A percentile compares a stretch with the other conserved stretches of the same genome.
phyloP scores from a whole-genome alignment of 2,329 filamentous ascomycete genomes.

The Onygenales sp. region DNA sequence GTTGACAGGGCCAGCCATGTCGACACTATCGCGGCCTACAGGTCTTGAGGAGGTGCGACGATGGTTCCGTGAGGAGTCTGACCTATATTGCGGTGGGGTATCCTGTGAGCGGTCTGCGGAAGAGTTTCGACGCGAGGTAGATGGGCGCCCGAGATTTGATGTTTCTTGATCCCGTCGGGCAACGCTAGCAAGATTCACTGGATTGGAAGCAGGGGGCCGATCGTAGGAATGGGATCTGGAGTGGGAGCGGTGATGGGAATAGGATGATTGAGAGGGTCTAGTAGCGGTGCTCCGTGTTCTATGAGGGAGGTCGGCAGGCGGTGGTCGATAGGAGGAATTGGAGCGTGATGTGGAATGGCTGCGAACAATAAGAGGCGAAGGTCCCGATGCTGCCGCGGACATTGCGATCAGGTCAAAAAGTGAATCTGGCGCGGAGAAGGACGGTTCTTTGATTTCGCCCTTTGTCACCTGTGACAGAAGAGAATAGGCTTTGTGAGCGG shows the following conservation, averaged over 20 bases:
- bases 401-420: constrained; percentile 17
- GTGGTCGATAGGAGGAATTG: constrained; percentile 32
- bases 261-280: constrained; percentile 29
- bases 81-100: constrained; percentile 37
- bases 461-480: neutral
- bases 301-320: constrained; percentile 34
- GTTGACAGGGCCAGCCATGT: constrained; percentile 32
- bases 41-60: constrained; percentile 32
- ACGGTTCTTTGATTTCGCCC: neutral
- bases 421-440: neutral
- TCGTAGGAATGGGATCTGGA: constrained; percentile 35
- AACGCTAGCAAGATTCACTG: constrained; percentile 41
- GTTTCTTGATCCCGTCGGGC: constrained; percentile 66
- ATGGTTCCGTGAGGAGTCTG: constrained; percentile 44
- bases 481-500: neutral
- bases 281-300: constrained; percentile 37
- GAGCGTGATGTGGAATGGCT: constrained; percentile 41
- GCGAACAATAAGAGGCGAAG: constrained; percentile 38
- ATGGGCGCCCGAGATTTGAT: constrained; percentile 52
- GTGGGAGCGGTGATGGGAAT: constrained; percentile 24
- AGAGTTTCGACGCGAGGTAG: constrained; percentile 50
- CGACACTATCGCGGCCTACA: constrained; percentile 33
- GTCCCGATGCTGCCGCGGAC: constrained; percentile 38
- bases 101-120: constrained; percentile 50
- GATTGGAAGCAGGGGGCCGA: constrained; percentile 38